Evolutionary conservation across 2,329 filamentous ascomycete species (phyloP), one percentile per base, ranked within the genome.

Genomic region (Corniculantispora saksenae): DNA sequence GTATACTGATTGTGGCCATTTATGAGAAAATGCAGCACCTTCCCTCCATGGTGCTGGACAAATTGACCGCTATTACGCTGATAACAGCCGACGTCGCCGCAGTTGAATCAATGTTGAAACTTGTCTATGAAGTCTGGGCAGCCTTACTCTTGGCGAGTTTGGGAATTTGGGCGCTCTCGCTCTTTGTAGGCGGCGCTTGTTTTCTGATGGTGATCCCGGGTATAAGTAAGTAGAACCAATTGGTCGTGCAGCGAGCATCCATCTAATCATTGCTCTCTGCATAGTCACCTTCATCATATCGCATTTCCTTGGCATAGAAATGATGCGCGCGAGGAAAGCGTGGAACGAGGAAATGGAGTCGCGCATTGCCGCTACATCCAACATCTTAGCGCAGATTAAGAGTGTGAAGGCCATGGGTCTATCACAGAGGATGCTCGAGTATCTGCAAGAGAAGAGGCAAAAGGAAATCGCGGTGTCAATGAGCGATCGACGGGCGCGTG

Each of bases 341-440:
- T 61, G 58, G 58, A 51, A 61, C 17, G 27, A 40, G 5, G 32
- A 51, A 17, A 51, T 61, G 19, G 8, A 45, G 21, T 12, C 45
- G 10, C 58, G 47, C 9, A 43, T 61, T 9, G 58, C 29, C 15
- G 58, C 58, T 6, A 61, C 58, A 12, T 61, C 58, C 5, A 61
- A 32, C 29, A 47, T 61, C 17, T 27, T 61, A 12, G 58, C 58
- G 3, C 58, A 61, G 21, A 51, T 61, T 8, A 61, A 53, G 19
- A 43, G 32, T 27, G 23, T 61, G 3, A 61, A 61, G 17, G 32
- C 48, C 7, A 51, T 50, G 27, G 47, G 58, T 27, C 19, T 61
- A 10, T 38, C 58, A 3, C n/a, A 50, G 3, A 27, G 12, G 7
- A 38, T 61, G 19, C 10, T n/a, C 4, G 25, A 61, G 6, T 29